A percentile compares a stretch with the other conserved stretches of the same genome.
These are phyloP conservation scores for Macrophomina tecta DNA, from an alignment of 2,329 filamentous ascomycete genomes.

Conservation along the genomic window DNA sequence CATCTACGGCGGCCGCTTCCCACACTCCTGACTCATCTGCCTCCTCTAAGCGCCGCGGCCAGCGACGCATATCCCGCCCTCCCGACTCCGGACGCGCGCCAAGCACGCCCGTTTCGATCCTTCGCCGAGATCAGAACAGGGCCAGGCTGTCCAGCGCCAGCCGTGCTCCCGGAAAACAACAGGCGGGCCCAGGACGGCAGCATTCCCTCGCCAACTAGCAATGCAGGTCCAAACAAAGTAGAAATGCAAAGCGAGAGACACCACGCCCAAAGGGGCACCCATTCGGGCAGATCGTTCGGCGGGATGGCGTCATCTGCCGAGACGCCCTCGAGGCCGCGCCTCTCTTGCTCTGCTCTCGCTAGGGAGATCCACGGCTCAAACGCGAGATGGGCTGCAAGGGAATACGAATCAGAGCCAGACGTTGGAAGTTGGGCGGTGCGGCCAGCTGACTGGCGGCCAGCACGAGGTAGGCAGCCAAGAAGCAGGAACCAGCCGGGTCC, in stretches of 20 bases:
- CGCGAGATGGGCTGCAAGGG: not conserved
- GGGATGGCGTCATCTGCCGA: constrained; percentile 26
- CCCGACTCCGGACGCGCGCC: constrained; percentile 2
- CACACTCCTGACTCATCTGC: constrained; percentile 16
- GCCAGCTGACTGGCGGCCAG: not conserved
- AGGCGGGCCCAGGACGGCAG: not conserved
- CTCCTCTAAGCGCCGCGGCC: not conserved
- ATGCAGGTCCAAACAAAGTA: constrained; percentile 16
- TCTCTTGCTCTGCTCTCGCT: not conserved
- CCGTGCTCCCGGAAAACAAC: constrained; percentile 7
- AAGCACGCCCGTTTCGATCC: constrained; percentile 15
- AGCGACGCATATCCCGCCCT: not conserved
- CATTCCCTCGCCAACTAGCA: not conserved
- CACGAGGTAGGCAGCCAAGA: not conserved
- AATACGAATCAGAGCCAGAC: constrained; percentile 16
- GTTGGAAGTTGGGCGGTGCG: constrained; percentile 7
- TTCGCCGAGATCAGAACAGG: constrained; percentile 12
- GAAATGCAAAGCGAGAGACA: constrained; percentile 4
- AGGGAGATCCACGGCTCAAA: constrained; percentile 21
- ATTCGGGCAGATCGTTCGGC: constrained; percentile 20
- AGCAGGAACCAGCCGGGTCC: constrained; percentile 4
- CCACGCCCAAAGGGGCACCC: not conserved
- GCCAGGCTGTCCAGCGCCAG: not conserved
- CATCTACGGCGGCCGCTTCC: not conserved
- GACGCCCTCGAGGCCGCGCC: not conserved